Base-by-base conservation (phyloP, 306 rosid genomes). In the Fagus crenata region DNA sequence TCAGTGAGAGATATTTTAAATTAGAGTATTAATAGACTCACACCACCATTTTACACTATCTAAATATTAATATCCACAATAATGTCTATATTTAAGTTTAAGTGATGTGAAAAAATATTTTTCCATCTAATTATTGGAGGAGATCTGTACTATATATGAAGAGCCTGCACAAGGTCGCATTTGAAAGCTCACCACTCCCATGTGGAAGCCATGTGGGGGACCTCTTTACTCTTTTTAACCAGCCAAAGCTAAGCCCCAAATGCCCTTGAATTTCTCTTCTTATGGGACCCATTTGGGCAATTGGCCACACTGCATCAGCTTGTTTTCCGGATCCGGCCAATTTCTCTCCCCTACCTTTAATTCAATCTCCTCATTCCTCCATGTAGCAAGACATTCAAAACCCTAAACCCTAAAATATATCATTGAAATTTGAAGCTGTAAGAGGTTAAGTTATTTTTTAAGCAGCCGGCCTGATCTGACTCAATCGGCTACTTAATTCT, bases 251-350 rank as follows among this genome's bases (percentile, higher is more conserved):
- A 77, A 77, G 64, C 76, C 80, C 85, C 81, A 79, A 22, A 77
- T 84, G 89, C 85, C 90, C 88, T 76, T 81, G 80, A 84, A 82
- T 86, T 83, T 54, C 72, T 85, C 87, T 84, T 83, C 60, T 49
- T 49, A 75, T 84, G 86, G 96, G 96, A 54, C 93, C 92, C 78
- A 35, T 78, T 6, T 22, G 33, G 67, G 78, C 74, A 46, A 7
- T 65, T 77, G 36, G 69, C 84, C 76, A 9, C 71, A 18, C 75
- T 53, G 31, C 76, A 63, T 78, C 76, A 64, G 51, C 93, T 87
- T 83, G 89, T 92, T 92, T 89, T 86, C 71, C 88, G 96, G 97
- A 92, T 87, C 92, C 83, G 80, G 91, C 93, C 87, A 86, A 78
- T 74, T 81, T 78, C 63, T 76, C 58, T 75, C 76, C 81, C 37